Evolutionary conservation across 805 yeast genomes (phyloP).

Genomic region (Candida broadrunensis): DNA sequence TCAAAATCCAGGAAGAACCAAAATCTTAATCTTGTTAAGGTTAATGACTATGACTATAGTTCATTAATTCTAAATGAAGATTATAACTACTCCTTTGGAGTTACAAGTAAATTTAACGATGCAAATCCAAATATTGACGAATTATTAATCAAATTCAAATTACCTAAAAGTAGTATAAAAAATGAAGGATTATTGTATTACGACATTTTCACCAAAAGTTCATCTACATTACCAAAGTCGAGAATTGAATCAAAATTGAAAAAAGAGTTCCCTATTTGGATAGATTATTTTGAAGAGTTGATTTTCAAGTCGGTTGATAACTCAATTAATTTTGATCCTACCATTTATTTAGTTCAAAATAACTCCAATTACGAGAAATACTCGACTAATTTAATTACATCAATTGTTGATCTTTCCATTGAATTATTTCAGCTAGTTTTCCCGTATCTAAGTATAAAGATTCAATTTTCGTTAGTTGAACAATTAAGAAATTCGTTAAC

Average conservation of each 20-base stretch:
- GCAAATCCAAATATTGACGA: conserved; percentile 30
- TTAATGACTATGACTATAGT: conserved; percentile 20
- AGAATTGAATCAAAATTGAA: conserved; percentile 29
- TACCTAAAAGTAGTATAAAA: not conserved
- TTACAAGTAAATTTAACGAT: conserved; percentile 46
- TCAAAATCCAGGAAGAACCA: conserved; percentile 18
- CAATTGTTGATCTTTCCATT: conserved; percentile 72
- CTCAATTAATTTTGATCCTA: conserved; percentile 34
- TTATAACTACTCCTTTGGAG: conserved; percentile 49
- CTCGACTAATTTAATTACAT: conserved; percentile 27
- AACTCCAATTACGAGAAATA: conserved; percentile 22
- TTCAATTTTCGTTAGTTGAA: conserved; percentile 86
- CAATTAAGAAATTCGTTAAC: conserved; percentile 58
- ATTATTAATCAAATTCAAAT: conserved; percentile 23
- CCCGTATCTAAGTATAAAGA: conserved; percentile 67
- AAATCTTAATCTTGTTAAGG: conserved; percentile 1
- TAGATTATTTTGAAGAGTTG: conserved; percentile 26
- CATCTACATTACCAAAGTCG: conserved; percentile 9
- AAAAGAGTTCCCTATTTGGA: conserved; percentile 23
- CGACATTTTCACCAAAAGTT: not conserved
- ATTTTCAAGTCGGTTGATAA: conserved; percentile 18
- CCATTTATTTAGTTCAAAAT: conserved; percentile 18
- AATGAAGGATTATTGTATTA: not conserved
- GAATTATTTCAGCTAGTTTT: conserved; percentile 71
- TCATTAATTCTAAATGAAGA: conserved; percentile 40